Evolutionary conservation across 768 basidiomycete genomes (phyloP).

Genomic region (Melanogaster broomeanus): DNA sequence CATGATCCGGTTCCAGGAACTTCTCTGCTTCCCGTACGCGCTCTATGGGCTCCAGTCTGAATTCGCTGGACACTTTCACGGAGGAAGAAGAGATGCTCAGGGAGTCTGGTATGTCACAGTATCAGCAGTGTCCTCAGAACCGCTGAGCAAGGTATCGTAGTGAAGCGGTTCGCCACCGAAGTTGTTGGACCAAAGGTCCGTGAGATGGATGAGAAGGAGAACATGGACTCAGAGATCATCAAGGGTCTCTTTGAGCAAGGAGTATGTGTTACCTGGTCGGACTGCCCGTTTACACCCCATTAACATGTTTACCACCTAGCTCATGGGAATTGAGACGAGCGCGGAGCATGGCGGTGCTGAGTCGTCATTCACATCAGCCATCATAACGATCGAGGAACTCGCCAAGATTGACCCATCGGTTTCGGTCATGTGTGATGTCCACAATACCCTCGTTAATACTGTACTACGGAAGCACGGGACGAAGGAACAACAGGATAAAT

Average conservation of each 20-base stretch:
- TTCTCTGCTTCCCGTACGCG: conserved; percentile 27
- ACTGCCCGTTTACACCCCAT: not conserved
- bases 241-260: conserved; percentile 93
- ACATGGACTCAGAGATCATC: conserved; percentile 88
- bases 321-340: conserved; percentile 97
- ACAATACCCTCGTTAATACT: conserved; percentile 98
- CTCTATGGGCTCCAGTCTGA: conserved; percentile 35
- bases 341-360: conserved; percentile 84
- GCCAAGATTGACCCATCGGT: conserved; percentile 96
- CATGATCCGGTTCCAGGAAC: conserved; percentile 9
- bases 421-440: conserved; percentile 95
- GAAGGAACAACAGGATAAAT: conserved; percentile 83
- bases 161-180: conserved; percentile 85
- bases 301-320: conserved; percentile 41
- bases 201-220: conserved; percentile 98
- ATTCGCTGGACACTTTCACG: conserved; percentile 80
- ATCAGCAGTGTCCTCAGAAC: not conserved
- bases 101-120: conserved; percentile 68
- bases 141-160: conserved; percentile 43
- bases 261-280: conserved; percentile 45
- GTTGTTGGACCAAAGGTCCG: conserved; percentile 88
- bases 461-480: conserved; percentile 86
- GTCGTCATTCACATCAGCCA: conserved; percentile 90
- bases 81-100: conserved; percentile 95
- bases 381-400: conserved; percentile 96